Evolutionary conservation across 2,329 filamentous ascomycete species (phyloP), one percentile per base, ranked within the genome.

Genomic region (Hymenoscyphus albidus): DNA sequence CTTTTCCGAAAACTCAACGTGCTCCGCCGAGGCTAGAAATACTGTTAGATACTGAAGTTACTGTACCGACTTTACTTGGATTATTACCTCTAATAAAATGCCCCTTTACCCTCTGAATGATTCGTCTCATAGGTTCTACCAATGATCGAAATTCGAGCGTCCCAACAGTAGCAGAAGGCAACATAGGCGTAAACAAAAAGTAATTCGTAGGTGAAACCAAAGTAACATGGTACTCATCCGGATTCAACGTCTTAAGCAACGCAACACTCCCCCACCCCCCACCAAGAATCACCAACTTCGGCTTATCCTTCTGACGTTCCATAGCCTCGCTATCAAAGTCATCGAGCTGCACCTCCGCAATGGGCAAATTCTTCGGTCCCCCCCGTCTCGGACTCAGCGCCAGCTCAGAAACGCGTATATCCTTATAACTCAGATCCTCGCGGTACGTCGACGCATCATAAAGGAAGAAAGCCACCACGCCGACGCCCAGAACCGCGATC

Each of bases 151-250:
- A 81, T 74, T 97, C 94, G 39, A 99, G 81, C 0, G 95, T 99
- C 13, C 96, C 96, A 5, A 99, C 95, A 0, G 96, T 99, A 7
- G 95, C 96, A 40, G 93, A 97, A 1, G 95, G 95, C 55, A 99
- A 82, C 93, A 99, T 98, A 0, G 95, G 95, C 1, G 95, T 99
- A 77, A 99, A 99, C 39, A 99, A 80, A 79, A 99, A 99, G 79
- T 98, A 97, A 74, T 98, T 98, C 42, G 90, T 90, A 0, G 95
- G 94, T 13, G 93, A 96, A 55, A 99, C 89, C 48, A 99, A 90
- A 4, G 94, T 98, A 70, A 99, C 89, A 77, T 99, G 93, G 75
- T 97, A 99, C 72, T 97, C 92, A 13, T 93, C 92, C 0, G 93
- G 89, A 67, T 94, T 90, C 68, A 99, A 79, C 67, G 92, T 89